A percentile compares a stretch with the other conserved stretches of the same genome.
Evolutionary conservation across 75 land plant species (phyloP).

Genomic region (Chamaecyparis obtusa): DNA sequence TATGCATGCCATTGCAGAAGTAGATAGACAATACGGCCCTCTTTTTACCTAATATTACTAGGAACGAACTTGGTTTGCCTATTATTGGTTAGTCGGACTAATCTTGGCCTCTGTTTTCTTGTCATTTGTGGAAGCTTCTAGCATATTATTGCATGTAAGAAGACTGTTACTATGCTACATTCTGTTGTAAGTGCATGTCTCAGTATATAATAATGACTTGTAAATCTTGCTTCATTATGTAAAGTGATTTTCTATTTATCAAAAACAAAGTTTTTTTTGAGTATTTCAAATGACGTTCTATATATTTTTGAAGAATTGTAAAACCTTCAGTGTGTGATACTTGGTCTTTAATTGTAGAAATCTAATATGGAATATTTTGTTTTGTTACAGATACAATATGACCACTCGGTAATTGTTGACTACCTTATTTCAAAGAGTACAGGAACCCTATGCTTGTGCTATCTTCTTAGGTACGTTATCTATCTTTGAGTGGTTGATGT

Average conservation of each 20-base stretch:
- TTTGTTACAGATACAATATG: slow-evolving; percentile 20
- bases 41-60: too few species aligned
- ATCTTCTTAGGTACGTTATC: slow-evolving; percentile 19
- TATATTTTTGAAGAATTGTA: not conserved
- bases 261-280: not conserved
- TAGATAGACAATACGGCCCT: too few species aligned
- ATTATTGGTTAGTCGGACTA: too few species aligned
- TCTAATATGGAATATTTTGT: not conserved
- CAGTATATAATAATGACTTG: too few species aligned
- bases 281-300: not conserved
- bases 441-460: slow-evolving; percentile 24
- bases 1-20: too few species aligned
- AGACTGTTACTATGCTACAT: too few species aligned
- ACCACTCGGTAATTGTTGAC: slow-evolving; percentile 30
- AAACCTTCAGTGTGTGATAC: not conserved
- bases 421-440: slow-evolving; percentile 31
- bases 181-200: too few species aligned
- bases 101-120: too few species aligned
- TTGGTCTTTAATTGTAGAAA: not conserved
- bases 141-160: too few species aligned
- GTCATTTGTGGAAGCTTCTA: too few species aligned
- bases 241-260: not conserved
- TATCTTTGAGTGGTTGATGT: not conserved
- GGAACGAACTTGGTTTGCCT: too few species aligned
- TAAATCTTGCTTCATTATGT: too few species aligned